Evolutionary conservation across 148 eudicot species (phyloP).

Genomic region (Oxyria digyna): DNA sequence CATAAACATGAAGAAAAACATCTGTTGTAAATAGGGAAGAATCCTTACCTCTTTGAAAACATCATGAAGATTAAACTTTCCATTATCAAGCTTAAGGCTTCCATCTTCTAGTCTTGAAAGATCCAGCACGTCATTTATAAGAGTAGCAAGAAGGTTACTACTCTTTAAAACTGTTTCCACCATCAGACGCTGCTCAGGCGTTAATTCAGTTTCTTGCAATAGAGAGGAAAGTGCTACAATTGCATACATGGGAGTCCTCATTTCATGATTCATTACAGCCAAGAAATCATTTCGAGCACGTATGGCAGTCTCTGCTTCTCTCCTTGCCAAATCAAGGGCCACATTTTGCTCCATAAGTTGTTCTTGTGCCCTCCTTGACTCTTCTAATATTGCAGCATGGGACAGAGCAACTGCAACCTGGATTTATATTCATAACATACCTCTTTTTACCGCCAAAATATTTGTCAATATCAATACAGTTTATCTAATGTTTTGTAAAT

Average conservation of each 20-base stretch:
- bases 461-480: too few relatives aligned
- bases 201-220: constrained; percentile 68
- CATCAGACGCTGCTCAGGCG: constrained; percentile 89
- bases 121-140: constrained; percentile 85
- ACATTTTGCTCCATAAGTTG: constrained; percentile 87
- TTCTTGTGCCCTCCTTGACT: constrained; percentile 92
- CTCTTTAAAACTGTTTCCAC: constrained; percentile 85
- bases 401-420: constrained; percentile 99
- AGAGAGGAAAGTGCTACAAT: constrained; percentile 78
- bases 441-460: neutral
- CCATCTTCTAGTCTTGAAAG: constrained; percentile 96
- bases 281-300: constrained; percentile 92
- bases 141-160: constrained; percentile 74
- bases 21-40: neutral
- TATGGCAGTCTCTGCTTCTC: constrained; percentile 92
- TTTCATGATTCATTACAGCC: constrained; percentile 97
- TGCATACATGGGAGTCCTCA: constrained; percentile 96
- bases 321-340: constrained; percentile 84
- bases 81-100: constrained; percentile 73
- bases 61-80: constrained; percentile 58
- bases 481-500: too few relatives aligned
- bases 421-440: neutral
- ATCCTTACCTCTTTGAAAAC: constrained; percentile 56
- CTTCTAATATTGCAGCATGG: constrained; percentile 92
- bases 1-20: neutral